Evolutionary conservation across 73 alveolate species (phyloP), one percentile per base, ranked within the genome.

Genomic region (Urostyla sp.): DNA sequence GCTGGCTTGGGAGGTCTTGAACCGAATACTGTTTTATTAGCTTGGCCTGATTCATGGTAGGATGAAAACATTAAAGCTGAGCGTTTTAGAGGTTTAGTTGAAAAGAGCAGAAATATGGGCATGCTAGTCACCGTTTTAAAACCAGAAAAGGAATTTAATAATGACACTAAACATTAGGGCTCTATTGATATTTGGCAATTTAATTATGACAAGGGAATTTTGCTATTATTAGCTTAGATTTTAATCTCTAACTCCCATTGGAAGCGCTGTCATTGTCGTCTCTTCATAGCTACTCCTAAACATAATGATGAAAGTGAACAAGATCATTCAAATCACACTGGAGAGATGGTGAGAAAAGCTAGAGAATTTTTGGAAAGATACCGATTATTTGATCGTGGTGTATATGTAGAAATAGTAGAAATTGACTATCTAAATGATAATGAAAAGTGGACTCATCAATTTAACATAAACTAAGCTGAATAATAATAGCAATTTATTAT

Each of bases 11-110:
- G 95, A 23, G 95, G 90, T 7, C 75, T 88, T 4, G 95, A 88
- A 44, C 95, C 95, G 4, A 88, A 88, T 76, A 80, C 91, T 0
- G 53, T 88, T 23, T 87, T 88, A 18, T 74, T 88, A 32, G 81
- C 95, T 5, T 88, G 95, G 95, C 95, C 95, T 15, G 72, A 81
- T n/a, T 83, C 59, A 59, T 85, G 88, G 89, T 88, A 85, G 40
- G 69, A 85, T 52, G 93, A 85, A 28, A 74, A 36, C 31, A 54
- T 85, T 0, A 85, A 85, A 37, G 32, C 67, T 0, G 28, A 30
- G 8, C 30, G 93, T 50, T 85, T 85, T 31, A 89, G 75, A 0
- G 56, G 76, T 31, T 26, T 85, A 6, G 66, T 85, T 18, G 74
- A 85, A 15, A 72, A 52, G 27, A 84, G 87, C 30, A 87, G 73